phyloP scores from a whole-genome alignment of 176 grass and related monocot species.

The Oryza longistaminata region DNA sequence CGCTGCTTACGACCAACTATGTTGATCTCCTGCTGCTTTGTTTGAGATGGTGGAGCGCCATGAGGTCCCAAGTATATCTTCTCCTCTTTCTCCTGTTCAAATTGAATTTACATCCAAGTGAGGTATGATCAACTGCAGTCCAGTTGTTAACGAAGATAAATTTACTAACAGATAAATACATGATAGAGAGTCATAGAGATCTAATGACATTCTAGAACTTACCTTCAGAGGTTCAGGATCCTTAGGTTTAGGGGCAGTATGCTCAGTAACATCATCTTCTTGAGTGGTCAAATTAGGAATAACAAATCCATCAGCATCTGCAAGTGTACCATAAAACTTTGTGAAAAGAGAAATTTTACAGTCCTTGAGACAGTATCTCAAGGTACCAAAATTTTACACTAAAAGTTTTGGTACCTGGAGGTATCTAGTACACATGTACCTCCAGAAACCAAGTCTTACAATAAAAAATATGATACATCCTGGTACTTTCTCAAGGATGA shows the following conservation, averaged over 20 bases:
- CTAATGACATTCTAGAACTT: conserved; percentile 1
- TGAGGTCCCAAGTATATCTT: conserved; percentile 79
- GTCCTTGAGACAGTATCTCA: too few relatives aligned
- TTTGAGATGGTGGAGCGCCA: conserved; percentile 57
- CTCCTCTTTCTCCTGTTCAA: conserved; percentile 61
- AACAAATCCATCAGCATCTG: conserved; percentile 87
- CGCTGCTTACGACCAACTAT: conserved; percentile 61
- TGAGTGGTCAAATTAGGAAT: conserved; percentile 67
- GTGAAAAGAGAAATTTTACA: background rate
- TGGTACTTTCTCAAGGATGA: too few relatives aligned
- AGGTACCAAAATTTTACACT: too few relatives aligned
- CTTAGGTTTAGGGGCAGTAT: conserved; percentile 34
- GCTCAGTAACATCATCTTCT: conserved; percentile 38
- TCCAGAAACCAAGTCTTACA: too few relatives aligned
- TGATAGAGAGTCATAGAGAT: background rate
- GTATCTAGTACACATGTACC: too few relatives aligned
- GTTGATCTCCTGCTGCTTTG: conserved; percentile 56
- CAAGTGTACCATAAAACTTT: conserved; percentile 25
- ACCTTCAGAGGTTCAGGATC: conserved; percentile 54
- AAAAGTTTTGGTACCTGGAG: too few relatives aligned
- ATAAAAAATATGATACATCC: too few relatives aligned
- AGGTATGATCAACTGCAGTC: background rate
- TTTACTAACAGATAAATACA: conserved; percentile 1
- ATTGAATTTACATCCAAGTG: conserved; percentile 13
- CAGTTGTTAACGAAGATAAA: background rate